Evolutionary conservation across 1,284 basidiomycete species (phyloP).

Genomic region (Cutaneotrichosporon arboriforme): DNA sequence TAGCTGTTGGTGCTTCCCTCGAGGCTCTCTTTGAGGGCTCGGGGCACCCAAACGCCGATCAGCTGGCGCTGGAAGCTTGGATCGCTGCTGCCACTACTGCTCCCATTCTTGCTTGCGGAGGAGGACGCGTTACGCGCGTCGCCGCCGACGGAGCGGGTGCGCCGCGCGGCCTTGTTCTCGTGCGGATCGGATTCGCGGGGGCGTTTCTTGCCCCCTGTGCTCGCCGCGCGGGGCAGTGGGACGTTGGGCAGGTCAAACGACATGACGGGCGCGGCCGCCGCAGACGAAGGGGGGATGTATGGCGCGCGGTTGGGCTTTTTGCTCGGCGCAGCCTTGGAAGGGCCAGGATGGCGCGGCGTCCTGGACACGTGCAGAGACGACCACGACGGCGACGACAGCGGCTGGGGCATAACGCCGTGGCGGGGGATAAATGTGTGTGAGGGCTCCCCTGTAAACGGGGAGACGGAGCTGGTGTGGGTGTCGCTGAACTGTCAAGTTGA

Average conservation of each 20-base stretch:
- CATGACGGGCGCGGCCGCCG: slow-evolving; percentile 5
- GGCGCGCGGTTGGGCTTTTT: background rate
- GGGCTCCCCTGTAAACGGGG: background rate
- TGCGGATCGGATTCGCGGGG: slow-evolving; percentile 34
- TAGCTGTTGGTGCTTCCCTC: slow-evolving; percentile 50
- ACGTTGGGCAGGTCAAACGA: slow-evolving; percentile 7
- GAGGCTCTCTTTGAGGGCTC: slow-evolving; percentile 39
- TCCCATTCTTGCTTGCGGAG: background rate
- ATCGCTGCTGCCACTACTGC: too few species aligned
- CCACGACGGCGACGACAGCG: slow-evolving; percentile 23
- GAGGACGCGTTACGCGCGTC: slow-evolving; percentile 19
- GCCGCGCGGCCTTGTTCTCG: slow-evolving; percentile 20
- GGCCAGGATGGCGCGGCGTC: slow-evolving; percentile 17
- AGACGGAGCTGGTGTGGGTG: background rate
- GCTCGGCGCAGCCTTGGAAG: background rate
- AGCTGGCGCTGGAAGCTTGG: slow-evolving; percentile 37
- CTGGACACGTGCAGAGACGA: slow-evolving; percentile 33
- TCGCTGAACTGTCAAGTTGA: background rate
- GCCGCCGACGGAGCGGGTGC: slow-evolving; percentile 41
- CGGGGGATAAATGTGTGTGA: background rate
- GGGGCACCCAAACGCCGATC: slow-evolving; percentile 46
- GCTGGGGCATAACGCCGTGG: slow-evolving; percentile 14
- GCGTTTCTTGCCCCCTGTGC: slow-evolving; percentile 39
- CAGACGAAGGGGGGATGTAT: background rate
- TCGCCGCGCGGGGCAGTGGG: slow-evolving; percentile 29